Percentiles rank a stretch among this genome's conserved stretches.
Conservation (phyloP, 176 grass and related monocot species). For the Eremochloa ophiuroides region DNA sequence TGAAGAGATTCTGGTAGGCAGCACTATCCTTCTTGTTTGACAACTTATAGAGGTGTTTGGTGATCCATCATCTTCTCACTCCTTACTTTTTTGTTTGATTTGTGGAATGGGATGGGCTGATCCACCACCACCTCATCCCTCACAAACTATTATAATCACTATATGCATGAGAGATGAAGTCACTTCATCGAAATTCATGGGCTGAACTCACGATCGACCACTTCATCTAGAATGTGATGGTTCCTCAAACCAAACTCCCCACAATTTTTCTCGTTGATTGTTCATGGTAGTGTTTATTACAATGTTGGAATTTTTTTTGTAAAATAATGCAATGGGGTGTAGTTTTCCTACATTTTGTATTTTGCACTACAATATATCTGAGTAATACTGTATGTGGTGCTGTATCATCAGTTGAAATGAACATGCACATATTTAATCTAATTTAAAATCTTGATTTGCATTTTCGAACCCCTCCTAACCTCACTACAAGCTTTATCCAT, state of each 20-base stretch:
- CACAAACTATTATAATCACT: neutral
- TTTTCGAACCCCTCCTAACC: neutral
- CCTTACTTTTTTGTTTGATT: neutral
- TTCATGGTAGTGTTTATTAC: neutral
- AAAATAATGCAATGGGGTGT: neutral
- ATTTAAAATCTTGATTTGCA: neutral
- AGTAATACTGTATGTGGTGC: neutral
- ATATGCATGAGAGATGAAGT: neutral
- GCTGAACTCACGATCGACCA: neutral
- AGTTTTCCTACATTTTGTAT: neutral
- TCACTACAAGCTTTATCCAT: neutral
- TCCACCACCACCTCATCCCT: neutral
- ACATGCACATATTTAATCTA: neutral
- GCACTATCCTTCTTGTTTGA: constrained; percentile 1
- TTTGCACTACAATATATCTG: neutral
- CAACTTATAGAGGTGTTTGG: neutral
- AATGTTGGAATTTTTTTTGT: neutral
- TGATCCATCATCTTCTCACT: neutral
- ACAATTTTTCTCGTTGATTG: neutral
- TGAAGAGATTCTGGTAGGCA: constrained; percentile 77
- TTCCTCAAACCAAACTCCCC: neutral
- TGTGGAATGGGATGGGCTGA: neutral
- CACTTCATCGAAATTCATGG: neutral
- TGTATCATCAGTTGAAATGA: neutral
- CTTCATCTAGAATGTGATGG: neutral